Evolutionary conservation across 345 rosid species (phyloP).

Genomic region (Eutrema yunnanense): DNA sequence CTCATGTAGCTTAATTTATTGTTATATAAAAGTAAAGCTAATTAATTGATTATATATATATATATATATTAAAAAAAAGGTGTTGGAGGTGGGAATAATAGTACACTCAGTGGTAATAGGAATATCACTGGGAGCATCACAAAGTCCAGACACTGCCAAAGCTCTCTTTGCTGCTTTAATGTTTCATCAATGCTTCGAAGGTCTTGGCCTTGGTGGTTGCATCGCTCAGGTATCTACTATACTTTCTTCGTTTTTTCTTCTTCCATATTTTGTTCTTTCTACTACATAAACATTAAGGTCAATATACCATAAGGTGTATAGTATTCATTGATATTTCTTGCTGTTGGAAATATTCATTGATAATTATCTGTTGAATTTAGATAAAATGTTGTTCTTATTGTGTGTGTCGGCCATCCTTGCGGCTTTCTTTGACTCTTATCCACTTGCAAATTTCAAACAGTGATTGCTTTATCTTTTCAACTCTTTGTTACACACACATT

Average conservation of each 20-base stretch:
- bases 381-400: not conserved
- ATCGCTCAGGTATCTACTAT: slow-evolving; percentile 39
- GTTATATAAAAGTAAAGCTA: not conserved
- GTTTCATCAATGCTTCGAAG: slow-evolving; percentile 73
- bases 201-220: slow-evolving; percentile 74
- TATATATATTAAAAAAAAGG: slow-evolving; percentile 20
- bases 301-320: not conserved
- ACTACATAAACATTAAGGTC: not conserved
- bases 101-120: slow-evolving; percentile 72
- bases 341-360: not conserved
- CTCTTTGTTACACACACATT: not conserved
- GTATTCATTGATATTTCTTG: not conserved
- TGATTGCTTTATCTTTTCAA: not conserved
- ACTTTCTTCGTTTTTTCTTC: not conserved
- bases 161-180: slow-evolving; percentile 53
- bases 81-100: slow-evolving; percentile 61
- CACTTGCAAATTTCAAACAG: slow-evolving; percentile 5
- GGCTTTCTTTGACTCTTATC: slow-evolving; percentile 1
- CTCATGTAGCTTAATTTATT: not conserved
- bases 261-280: not conserved
- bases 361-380: not conserved
- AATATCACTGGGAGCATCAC: slow-evolving; percentile 59
- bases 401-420: not conserved
- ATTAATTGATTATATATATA: not conserved
- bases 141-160: slow-evolving; percentile 37